These are phyloP conservation scores for Penicillium tannophilum DNA, from an alignment of 495 filamentous ascomycete genomes.

Conservation along the genomic window DNA sequence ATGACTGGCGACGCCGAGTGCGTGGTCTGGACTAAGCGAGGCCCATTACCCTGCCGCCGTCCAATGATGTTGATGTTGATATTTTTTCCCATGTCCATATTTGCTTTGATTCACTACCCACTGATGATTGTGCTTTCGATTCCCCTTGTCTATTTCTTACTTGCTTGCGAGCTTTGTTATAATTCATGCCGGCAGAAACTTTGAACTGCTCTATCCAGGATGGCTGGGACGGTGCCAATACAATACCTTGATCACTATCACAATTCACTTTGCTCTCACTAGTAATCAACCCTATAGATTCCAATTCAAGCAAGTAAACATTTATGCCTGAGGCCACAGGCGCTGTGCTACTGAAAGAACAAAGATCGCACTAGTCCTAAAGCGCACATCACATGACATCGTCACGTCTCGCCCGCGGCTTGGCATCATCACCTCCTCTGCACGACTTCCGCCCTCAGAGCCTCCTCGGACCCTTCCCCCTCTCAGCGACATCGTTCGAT, in stretches of 20 bases:
- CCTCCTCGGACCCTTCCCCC: conserved; percentile 20
- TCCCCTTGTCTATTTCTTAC: conserved; percentile 32
- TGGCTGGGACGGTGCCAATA: background rate
- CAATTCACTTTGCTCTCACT: conserved; percentile 11
- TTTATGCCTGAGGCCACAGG: background rate
- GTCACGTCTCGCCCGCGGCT: conserved; percentile 41
- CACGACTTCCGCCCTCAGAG: conserved; percentile 30
- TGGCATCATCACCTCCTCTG: conserved; percentile 46
- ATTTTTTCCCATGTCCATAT: conserved; percentile 36
- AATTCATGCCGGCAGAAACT: conserved; percentile 7
- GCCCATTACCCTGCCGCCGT: background rate
- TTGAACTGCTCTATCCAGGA: background rate
- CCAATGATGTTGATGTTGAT: conserved; percentile 32
- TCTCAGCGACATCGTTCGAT: conserved; percentile 33
- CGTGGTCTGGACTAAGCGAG: conserved; percentile 64
- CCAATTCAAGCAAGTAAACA: background rate
- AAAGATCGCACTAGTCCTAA: conserved; percentile 19
- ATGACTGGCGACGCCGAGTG: conserved; percentile 81
- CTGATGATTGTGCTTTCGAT: conserved; percentile 38
- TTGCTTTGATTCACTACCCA: conserved; percentile 17
- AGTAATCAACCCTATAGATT: background rate
- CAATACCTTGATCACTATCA: conserved; percentile 6
- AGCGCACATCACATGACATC: conserved; percentile 37
- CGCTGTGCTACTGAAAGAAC: background rate
- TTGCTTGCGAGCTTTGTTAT: conserved; percentile 14